These are phyloP conservation scores for Trypanosoma rangeli DNA, from an alignment of 208 protist species.

Conservation along the genomic window DNA sequence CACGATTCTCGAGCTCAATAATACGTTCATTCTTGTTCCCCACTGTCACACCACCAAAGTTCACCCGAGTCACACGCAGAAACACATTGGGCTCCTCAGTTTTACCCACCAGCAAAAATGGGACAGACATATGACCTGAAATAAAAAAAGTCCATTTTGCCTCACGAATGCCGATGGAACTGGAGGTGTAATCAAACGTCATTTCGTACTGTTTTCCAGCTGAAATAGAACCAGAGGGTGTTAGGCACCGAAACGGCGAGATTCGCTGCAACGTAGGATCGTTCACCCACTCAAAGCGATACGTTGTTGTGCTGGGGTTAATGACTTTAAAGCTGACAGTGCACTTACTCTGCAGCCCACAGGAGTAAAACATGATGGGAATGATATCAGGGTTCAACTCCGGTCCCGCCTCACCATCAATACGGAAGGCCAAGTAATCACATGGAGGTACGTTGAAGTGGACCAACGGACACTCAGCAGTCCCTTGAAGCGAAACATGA, in stretches of 20 bases:
- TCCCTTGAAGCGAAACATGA: conserved; percentile 73
- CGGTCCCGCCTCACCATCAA: conserved; percentile 54
- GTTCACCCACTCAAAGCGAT: conserved; percentile 94
- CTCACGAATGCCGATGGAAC: conserved; percentile 83
- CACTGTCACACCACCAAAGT: conserved; percentile 93
- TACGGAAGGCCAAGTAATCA: conserved; percentile 85
- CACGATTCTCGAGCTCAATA: conserved; percentile 92
- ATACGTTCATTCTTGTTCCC: conserved; percentile 66
- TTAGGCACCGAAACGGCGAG: conserved; percentile 91
- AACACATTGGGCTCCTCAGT: conserved; percentile 92
- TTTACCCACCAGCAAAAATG: conserved; percentile 94
- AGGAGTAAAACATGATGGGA: conserved; percentile 56
- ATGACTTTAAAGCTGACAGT: conserved; percentile 92
- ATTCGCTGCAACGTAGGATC: conserved; percentile 29
- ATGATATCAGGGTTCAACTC: conserved; percentile 60
- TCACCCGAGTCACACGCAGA: conserved; percentile 84
- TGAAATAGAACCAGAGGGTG: conserved; percentile 65
- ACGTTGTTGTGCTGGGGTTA: conserved; percentile 93
- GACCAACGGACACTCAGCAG: conserved; percentile 92
- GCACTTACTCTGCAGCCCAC: conserved; percentile 91
- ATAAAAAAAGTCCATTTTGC: conserved; percentile 93
- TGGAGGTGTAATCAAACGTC: conserved; percentile 94
- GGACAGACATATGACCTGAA: conserved; percentile 72
- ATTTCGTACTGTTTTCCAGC: conserved; percentile 94
- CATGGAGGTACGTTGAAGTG: conserved; percentile 94